Conservation (phyloP, 1,139 yeast species). For the Blastobotrys aristatus region DNA sequence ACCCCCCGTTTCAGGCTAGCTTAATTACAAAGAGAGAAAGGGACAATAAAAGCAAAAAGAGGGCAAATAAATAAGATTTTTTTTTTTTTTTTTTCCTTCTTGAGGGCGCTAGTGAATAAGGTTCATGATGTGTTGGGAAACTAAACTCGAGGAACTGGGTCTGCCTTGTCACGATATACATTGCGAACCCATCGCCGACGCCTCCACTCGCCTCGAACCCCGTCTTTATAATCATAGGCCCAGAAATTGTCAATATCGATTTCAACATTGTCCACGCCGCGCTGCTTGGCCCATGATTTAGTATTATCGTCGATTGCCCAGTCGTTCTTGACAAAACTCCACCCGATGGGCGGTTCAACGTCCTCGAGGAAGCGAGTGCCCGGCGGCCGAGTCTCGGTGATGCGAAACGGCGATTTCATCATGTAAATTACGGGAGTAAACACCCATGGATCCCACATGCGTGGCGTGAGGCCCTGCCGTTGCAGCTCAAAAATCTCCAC, state of each 20-base stretch:
- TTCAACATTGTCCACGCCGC: conserved; percentile 37
- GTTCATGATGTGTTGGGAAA: too few species aligned
- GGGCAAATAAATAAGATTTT: not conserved
- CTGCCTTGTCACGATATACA: conserved; percentile 23
- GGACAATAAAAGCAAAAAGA: too few species aligned
- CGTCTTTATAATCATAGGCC: conserved; percentile 40
- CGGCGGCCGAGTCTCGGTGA: conserved; percentile 57
- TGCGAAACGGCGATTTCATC: conserved; percentile 44
- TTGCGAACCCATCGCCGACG: conserved; percentile 37
- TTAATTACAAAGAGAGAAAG: not conserved
- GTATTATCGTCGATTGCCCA: conserved; percentile 66
- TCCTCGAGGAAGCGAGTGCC: conserved; percentile 56
- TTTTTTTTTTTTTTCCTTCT: not conserved
- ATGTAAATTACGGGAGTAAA: conserved; percentile 52
- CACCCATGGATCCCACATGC: conserved; percentile 54
- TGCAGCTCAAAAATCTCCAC: conserved; percentile 79
- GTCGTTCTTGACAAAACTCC: conserved; percentile 59
- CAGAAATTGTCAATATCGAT: conserved; percentile 39
- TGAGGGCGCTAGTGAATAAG: too few species aligned
- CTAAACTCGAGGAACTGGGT: conserved; percentile 6
- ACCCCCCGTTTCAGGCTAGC: too few species aligned
- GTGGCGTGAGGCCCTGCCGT: conserved; percentile 55
- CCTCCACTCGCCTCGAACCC: conserved; percentile 37
- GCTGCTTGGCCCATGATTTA: conserved; percentile 46
- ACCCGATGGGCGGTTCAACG: conserved; percentile 63